Evolutionary conservation across 768 basidiomycete genomes (phyloP).

Genomic region (Termitomyces sp.): DNA sequence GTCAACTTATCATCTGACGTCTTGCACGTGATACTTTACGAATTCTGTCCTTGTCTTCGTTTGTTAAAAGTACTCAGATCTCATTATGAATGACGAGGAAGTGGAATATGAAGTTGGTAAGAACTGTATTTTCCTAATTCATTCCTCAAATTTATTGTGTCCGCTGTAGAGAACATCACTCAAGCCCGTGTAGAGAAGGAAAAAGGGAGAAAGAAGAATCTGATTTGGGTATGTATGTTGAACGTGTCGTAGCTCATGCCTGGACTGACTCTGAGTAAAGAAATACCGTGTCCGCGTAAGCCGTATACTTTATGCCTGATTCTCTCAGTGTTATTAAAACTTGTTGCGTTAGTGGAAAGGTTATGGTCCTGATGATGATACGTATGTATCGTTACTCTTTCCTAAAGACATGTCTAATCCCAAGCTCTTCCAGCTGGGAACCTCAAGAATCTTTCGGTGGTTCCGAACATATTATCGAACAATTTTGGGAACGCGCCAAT

Average conservation of each 20-base stretch:
- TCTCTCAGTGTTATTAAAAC: neutral
- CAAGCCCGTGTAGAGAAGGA: slow-evolving; percentile 44
- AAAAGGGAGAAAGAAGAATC: slow-evolving; percentile 36
- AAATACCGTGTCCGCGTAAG: slow-evolving; percentile 56
- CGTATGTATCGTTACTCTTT: slow-evolving; percentile 33
- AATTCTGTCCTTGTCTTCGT: neutral
- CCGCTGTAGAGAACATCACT: slow-evolving; percentile 42
- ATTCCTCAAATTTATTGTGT: neutral
- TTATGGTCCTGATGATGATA: slow-evolving; percentile 46
- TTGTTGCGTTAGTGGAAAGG: slow-evolving; percentile 51
- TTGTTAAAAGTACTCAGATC: neutral
- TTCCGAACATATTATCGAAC: slow-evolving; percentile 49
- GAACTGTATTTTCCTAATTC: slow-evolving; percentile 18
- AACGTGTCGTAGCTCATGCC: slow-evolving; percentile 3
- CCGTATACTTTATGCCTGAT: slow-evolving; percentile 1
- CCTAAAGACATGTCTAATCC: neutral
- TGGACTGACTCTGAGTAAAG: slow-evolving; percentile 24
- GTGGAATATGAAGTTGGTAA: slow-evolving; percentile 67
- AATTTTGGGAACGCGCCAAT: slow-evolving; percentile 47
- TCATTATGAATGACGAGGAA: slow-evolving; percentile 29
- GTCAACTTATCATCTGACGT: neutral
- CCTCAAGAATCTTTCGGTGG: slow-evolving; percentile 52
- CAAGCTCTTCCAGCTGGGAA: slow-evolving; percentile 51
- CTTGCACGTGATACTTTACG: slow-evolving; percentile 3
- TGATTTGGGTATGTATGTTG: slow-evolving; percentile 42